Base-by-base conservation (phyloP, 2,329 filamentous ascomycete genomes). In the Conoideocrella luteorostrata region DNA sequence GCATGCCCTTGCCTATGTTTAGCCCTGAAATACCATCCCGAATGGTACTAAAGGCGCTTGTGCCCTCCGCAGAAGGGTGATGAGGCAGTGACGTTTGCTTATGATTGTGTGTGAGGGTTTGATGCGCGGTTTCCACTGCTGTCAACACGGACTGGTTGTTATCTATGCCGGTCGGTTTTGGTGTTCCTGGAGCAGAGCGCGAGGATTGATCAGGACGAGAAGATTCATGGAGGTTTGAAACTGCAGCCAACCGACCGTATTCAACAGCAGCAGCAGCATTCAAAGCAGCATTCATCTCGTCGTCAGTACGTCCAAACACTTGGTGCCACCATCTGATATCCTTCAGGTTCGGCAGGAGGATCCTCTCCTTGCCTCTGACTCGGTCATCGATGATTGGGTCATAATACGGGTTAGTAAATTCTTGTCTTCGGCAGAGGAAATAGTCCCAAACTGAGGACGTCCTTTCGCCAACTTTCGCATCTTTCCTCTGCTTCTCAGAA, bases 381-480 rank as follows among this genome's bases (percentile, higher is more conserved):
- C 86, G 81, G 56, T 96, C 89, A 50, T 96, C 86, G 28, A 90
- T 71, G 1, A 78, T 72, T 7, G 71, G 59, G 43, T 94, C 84
- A 58, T 91, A 98, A 24, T 84, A 75, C 0, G 82, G 76, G 56
- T 97, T 97, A 29, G 81, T 70, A 56, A 97, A 98, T 56, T 95
- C 86, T 17, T 78, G 71, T 51, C 78, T 82, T 10, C 90, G 80
- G 34, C 85, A 81, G 7, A 97, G 69, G 63, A 98, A 97, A 61
- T 97, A 96, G 53, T 93, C 86, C 93, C 93, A 98, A 2, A 96
- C 93, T 18, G 88, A 95, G 4, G 85, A 76, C 4, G 89, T 95
- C 43, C 79, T 75, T 54, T 89, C 82, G 30, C 72, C 70, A 1
- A 86, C 81, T 22, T 72, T 74, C 18, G 79, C 76, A 34, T 93